Base-by-base conservation (phyloP, 2,329 filamentous ascomycete genomes). In the Clathrospora elynae region DNA sequence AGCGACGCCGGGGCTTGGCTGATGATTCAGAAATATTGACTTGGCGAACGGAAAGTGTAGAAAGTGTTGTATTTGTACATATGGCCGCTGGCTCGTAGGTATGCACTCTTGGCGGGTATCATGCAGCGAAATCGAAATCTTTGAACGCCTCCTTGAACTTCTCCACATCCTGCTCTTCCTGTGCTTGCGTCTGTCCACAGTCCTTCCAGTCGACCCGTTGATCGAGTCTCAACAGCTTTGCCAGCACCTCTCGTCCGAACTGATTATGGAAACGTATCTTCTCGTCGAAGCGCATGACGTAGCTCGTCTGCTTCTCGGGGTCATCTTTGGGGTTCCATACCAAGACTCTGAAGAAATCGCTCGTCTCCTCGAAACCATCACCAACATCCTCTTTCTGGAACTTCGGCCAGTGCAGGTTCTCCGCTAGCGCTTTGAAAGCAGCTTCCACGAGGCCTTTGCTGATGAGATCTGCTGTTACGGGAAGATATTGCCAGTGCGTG, bases 401-500 rank as follows among this genome's bases (percentile, higher is more conserved):
- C 2, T 71, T 68, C 0, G 81, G 80, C 62, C 83, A 84, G 24
- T 76, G 68, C 14, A 80, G 66, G 33, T 95, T 95, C 66, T 95
- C 87, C 0, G 90, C 90, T 64, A 96, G 84, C 1, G 95, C 88
- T 38, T 86, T 85, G 73, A 99, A 96, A 0, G 86, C 92, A 0
- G 88, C 89, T 67, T 96, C 90, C 0, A 95, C 88, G 1, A 95
- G 76, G 0, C 88, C 87, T 32, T 83, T 83, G 13, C 73, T 74
- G 35, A 96, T 80, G 30, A 89, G 74, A 7, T 86, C 78, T 0
- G 80, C 75, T 0, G 87, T 81, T 1, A 95, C 76, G 1, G 93
- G 90, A 19, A 97, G 74, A 56, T 95, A 87, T 71, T 99, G 95
- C 93, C 91, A 96, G 64, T 97, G 92, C 1, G 86, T 79, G 66